Percentiles rank a stretch among this genome's conserved stretches.
Conservation (phyloP, 345 rosid genomes). For the rapeseed (Brassica napus) region Da-Ae NC_063452.1:57147001-57147500, state of each 20-base stretch:
- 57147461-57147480: constrained; percentile 6
- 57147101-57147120: neutral
- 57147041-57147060: constrained; percentile 28
- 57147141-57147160: neutral
- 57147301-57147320: neutral
- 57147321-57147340: neutral
- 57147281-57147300: neutral
- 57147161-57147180: neutral
- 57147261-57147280: too few species aligned
- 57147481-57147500: neutral
- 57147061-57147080: constrained; percentile 40
- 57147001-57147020: constrained; percentile 39
- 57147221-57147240: too few species aligned
- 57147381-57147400: neutral
- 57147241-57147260: too few species aligned
- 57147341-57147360: neutral
- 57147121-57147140: neutral
- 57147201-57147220: too few species aligned
- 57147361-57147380: neutral
- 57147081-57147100: constrained; percentile 29
- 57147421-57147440: constrained; percentile 3
- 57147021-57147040: constrained; percentile 27
- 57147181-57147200: neutral
- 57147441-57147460: constrained; percentile 18
- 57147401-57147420: constrained; percentile 7